These are phyloP conservation scores for Phlegmacium glaucopus DNA, from an alignment of 768 basidiomycete genomes.

Conservation along the genomic window DNA sequence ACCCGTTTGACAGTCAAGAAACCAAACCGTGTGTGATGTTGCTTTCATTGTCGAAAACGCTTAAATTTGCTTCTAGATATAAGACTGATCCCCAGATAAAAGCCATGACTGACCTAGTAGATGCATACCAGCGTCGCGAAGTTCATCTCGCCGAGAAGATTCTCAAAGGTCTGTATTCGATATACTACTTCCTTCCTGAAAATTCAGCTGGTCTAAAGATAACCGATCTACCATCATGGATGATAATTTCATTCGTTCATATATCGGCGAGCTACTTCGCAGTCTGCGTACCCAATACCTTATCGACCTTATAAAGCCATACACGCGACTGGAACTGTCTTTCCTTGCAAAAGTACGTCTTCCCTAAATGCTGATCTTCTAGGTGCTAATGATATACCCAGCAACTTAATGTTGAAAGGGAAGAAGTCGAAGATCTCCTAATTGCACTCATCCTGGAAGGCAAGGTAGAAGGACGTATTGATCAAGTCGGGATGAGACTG, in stretches of 20 bases:
- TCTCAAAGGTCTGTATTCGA: conserved; percentile 57
- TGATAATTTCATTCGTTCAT: conserved; percentile 89
- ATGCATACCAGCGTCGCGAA: conserved; percentile 94
- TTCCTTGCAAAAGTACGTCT: conserved; percentile 82
- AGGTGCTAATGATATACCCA: conserved; percentile 25
- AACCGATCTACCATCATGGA: conserved; percentile 96
- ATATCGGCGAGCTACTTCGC: conserved; percentile 94
- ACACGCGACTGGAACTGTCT: conserved; percentile 88
- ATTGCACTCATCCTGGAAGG: conserved; percentile 93
- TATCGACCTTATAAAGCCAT: conserved; percentile 97
- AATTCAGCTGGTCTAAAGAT: conserved; percentile 42
- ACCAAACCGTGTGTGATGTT: conserved; percentile 80
- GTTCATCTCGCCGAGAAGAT: conserved; percentile 98
- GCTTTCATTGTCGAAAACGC: neutral
- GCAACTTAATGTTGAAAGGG: conserved; percentile 94
- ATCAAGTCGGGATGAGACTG: conserved; percentile 91
- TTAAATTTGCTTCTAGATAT: conserved; percentile 50
- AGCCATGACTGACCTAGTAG: conserved; percentile 96
- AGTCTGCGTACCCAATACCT: conserved; percentile 95
- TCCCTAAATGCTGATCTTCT: neutral
- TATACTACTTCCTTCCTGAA: neutral
- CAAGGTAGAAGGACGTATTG: conserved; percentile 95
- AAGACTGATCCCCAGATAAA: conserved; percentile 96
- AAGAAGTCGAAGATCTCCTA: conserved; percentile 91
- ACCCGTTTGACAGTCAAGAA: conserved; percentile 99